Evolutionary conservation across 805 yeast species (phyloP).

Genomic region (Kuraishia hungarica): DNA sequence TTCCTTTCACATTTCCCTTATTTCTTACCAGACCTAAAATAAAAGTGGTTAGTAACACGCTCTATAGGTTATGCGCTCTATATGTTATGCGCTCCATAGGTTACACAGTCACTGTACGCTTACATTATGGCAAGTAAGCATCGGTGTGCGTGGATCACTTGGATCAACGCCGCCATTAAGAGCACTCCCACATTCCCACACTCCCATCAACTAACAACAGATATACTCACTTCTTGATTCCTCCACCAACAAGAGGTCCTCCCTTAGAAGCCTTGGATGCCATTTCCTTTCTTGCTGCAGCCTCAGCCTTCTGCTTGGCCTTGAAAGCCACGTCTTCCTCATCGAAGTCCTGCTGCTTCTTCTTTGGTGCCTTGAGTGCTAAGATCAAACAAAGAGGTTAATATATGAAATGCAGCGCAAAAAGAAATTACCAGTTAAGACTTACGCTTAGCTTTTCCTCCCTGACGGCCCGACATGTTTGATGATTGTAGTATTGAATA

Average conservation of each 20-base stretch:
- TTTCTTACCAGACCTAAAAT: constrained; percentile 2
- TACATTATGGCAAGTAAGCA: too few species aligned
- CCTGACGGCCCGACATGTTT: constrained; percentile 39
- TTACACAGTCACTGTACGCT: neutral
- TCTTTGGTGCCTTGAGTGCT: constrained; percentile 75
- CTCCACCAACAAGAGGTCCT: constrained; percentile 90
- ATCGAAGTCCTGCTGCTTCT: constrained; percentile 64
- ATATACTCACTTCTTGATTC: constrained; percentile 76
- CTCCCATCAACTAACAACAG: neutral
- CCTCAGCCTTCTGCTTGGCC: constrained; percentile 92
- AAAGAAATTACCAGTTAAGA: constrained; percentile 5
- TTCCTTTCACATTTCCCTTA: neutral
- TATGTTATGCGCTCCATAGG: too few species aligned
- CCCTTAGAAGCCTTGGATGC: constrained; percentile 81
- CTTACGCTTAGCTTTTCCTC: constrained; percentile 89
- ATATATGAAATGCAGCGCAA: neutral
- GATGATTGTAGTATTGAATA: neutral
- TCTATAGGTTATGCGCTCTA: too few species aligned
- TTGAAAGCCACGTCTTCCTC: constrained; percentile 89
- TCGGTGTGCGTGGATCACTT: too few species aligned
- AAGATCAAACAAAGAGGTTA: neutral
- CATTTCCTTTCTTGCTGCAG: constrained; percentile 86
- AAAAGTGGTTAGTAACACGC: neutral
- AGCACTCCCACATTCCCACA: neutral
- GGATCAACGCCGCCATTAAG: neutral